A percentile compares a stretch with the other conserved stretches of the same genome.
Conservation (phyloP, 225 moss, liverwort and hornwort species). For the Marchantia polymorpha region DNA sequence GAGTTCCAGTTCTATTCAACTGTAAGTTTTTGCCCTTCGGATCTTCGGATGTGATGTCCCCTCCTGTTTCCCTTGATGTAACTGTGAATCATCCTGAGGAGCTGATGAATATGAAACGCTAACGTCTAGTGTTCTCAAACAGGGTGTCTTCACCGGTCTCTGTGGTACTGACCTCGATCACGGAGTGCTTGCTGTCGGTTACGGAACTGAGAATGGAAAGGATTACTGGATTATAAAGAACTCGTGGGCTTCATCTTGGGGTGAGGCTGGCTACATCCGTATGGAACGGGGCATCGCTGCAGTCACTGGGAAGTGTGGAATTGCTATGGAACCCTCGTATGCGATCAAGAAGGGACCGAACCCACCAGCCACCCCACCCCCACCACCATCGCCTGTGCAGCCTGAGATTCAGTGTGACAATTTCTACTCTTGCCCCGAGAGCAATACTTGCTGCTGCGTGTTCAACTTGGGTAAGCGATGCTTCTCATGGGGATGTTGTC, state of each 20-base stretch:
- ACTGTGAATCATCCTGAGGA: background rate
- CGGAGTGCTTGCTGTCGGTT: slow-evolving; percentile 42
- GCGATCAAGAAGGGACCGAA: slow-evolving; percentile 19
- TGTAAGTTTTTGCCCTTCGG: slow-evolving; percentile 1
- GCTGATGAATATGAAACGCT: background rate
- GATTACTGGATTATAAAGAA: slow-evolving; percentile 44
- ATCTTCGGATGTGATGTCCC: background rate
- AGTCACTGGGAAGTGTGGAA: slow-evolving; percentile 39
- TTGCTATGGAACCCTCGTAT: slow-evolving; percentile 40
- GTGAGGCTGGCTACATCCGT: slow-evolving; percentile 43
- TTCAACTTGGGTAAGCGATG: slow-evolving; percentile 16
- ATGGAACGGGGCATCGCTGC: slow-evolving; percentile 30
- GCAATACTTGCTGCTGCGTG: slow-evolving; percentile 32
- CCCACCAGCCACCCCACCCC: slow-evolving; percentile 16
- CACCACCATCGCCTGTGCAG: slow-evolving; percentile 7
- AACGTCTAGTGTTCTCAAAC: background rate
- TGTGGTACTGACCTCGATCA: slow-evolving; percentile 49
- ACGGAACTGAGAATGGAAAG: slow-evolving; percentile 30
- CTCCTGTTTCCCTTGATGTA: background rate
- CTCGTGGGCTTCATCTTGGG: slow-evolving; percentile 42
- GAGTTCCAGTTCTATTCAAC: slow-evolving; percentile 43
- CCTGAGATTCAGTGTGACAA: slow-evolving; percentile 27
- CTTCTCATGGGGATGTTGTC: slow-evolving; percentile 36
- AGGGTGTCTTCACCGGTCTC: slow-evolving; percentile 44
- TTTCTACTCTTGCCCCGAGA: slow-evolving; percentile 21